phyloP scores from a whole-genome alignment of 306 rosid genomes.

The Medicago arabica region DNA sequence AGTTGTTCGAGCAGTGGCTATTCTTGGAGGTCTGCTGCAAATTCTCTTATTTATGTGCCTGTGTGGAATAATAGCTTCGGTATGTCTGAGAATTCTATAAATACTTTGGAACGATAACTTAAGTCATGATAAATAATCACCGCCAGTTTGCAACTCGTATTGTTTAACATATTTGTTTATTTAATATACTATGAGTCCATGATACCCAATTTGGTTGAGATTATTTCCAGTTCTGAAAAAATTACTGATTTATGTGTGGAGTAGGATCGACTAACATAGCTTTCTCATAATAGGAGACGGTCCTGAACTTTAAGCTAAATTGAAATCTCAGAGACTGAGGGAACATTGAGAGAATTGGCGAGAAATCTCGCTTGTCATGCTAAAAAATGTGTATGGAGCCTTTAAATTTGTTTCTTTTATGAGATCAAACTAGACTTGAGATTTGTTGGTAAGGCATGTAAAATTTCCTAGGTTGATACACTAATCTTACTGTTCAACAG shows the following conservation, averaged over 20 bases:
- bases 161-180: constrained; percentile 3
- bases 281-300: neutral
- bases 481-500: neutral
- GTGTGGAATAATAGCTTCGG: constrained; percentile 89
- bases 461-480: constrained; percentile 21
- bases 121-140: neutral
- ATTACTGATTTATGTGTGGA: constrained; percentile 20
- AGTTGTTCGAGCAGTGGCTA: constrained; percentile 91
- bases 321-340: constrained; percentile 27
- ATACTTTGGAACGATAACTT: constrained; percentile 1
- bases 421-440: constrained; percentile 29
- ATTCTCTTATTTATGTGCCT: constrained; percentile 89
- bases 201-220: neutral
- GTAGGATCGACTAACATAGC: constrained; percentile 21
- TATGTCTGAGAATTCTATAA: constrained; percentile 53
- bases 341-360: constrained; percentile 9
- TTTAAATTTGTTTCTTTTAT: constrained; percentile 4
- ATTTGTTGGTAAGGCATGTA: constrained; percentile 34
- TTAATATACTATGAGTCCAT: constrained; percentile 19
- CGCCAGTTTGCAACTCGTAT: neutral
- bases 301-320: constrained; percentile 25
- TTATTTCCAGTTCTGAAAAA: constrained; percentile 16
- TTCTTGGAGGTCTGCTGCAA: constrained; percentile 95
- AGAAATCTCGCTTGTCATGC: constrained; percentile 13
- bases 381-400: constrained; percentile 22